Conservation (phyloP, 257 asterid species). For the Hygrophila difformis region DNA sequence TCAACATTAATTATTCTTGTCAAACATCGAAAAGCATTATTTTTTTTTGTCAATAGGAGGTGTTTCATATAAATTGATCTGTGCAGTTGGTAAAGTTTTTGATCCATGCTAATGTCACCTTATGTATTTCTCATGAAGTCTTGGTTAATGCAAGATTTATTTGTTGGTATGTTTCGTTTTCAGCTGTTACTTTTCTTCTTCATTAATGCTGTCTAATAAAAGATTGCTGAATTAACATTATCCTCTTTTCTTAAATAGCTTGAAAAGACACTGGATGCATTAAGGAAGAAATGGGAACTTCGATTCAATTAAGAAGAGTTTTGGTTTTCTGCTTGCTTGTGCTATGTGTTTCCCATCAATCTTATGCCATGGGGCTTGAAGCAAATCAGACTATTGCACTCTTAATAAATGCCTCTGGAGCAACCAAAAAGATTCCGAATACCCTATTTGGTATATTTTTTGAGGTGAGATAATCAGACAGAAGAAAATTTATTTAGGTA, state of each 20-base stretch:
- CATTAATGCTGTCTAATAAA: conserved; percentile 8
- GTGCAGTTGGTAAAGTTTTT: no score
- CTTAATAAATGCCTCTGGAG: conserved; percentile 52
- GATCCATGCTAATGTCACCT: no score
- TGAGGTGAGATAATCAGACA: conserved; percentile 54
- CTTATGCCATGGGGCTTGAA: conserved; percentile 38
- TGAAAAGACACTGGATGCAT: conserved; percentile 22
- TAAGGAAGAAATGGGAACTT: conserved; percentile 53
- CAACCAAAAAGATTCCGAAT: conserved; percentile 48
- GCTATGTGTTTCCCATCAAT: conserved; percentile 28
- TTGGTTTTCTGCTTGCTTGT: conserved; percentile 33
- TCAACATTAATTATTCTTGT: no score
- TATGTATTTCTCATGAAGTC: background rate
- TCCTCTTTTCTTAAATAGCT: conserved; percentile 26
- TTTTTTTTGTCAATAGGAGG: no score
- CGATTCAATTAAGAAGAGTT: conserved; percentile 17
- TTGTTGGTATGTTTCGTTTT: conserved; percentile 19
- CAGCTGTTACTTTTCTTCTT: conserved; percentile 16
- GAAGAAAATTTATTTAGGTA: conserved; percentile 3
- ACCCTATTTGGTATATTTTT: conserved; percentile 74
- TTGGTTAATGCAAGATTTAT: no score
- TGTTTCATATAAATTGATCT: no score
- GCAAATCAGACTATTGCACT: conserved; percentile 48
- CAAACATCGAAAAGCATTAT: no score
- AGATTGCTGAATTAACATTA: conserved; percentile 19